Evolutionary conservation across 768 basidiomycete species (phyloP).

Genomic region (Russula vinacea): DNA sequence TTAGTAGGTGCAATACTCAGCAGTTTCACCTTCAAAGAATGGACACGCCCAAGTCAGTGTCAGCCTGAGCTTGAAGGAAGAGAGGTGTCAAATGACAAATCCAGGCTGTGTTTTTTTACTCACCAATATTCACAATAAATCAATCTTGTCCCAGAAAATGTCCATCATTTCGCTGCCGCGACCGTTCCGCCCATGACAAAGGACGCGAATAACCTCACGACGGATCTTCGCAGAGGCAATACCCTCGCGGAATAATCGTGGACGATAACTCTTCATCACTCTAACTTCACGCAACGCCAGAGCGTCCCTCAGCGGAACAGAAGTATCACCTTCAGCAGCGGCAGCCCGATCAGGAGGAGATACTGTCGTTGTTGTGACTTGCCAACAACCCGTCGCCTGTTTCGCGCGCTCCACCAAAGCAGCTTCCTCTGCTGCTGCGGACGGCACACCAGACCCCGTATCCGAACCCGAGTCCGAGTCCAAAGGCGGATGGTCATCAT

Average conservation of each 20-base stretch:
- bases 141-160: no score
- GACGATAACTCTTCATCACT: constrained; percentile 15
- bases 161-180: no score
- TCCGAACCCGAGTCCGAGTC: no score
- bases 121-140: no score
- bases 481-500: not conserved
- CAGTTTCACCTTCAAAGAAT: no score
- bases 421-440: not conserved
- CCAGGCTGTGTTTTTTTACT: no score
- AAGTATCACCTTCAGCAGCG: not conserved
- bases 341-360: not conserved
- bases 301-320: not conserved
- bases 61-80: no score
- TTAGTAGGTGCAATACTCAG: no score
- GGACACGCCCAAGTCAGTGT: no score
- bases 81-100: no score
- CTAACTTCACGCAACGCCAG: constrained; percentile 9
- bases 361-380: not conserved
- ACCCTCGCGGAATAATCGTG: not conserved
- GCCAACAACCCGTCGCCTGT: not conserved
- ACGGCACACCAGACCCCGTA: not conserved
- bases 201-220: not conserved
- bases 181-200: not conserved
- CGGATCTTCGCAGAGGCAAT: not conserved
- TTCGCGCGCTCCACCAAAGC: not conserved